Conservation (phyloP, 345 rosid genomes). For the Bruguiera gymnorhiza region DNA sequence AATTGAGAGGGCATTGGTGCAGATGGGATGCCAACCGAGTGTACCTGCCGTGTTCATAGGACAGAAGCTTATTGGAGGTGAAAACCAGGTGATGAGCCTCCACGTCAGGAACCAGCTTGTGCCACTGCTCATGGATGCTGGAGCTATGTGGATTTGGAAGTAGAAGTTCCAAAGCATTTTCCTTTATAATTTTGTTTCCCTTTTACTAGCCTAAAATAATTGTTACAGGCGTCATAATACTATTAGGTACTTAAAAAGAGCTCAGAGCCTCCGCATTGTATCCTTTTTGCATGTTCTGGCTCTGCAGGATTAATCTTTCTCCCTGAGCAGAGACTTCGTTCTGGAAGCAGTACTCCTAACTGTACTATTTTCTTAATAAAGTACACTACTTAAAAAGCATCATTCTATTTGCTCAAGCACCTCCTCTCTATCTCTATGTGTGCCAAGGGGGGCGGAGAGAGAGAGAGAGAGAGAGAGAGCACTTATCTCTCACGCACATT, state of each 20-base stretch:
- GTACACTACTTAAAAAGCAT: too few relatives aligned
- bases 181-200: background rate
- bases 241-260: too few relatives aligned
- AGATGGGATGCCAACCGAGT: slow-evolving; percentile 25
- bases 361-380: too few relatives aligned
- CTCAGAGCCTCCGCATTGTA: too few relatives aligned
- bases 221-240: background rate
- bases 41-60: slow-evolving; percentile 32
- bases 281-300: background rate
- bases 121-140: slow-evolving; percentile 29
- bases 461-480: too few relatives aligned
- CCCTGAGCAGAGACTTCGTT: too few relatives aligned
- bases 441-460: too few relatives aligned
- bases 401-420: too few relatives aligned
- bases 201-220: background rate
- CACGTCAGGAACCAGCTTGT: slow-evolving; percentile 29
- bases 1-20: slow-evolving; percentile 27
- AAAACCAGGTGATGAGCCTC: slow-evolving; percentile 30
- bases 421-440: too few relatives aligned
- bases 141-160: slow-evolving; percentile 30
- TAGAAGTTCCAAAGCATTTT: background rate
- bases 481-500: too few relatives aligned
- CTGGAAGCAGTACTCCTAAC: too few relatives aligned
- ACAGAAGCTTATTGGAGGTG: slow-evolving; percentile 23
- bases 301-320: background rate